A percentile compares a stretch with the other conserved stretches of the same genome.
Conservation (phyloP, 768 basidiomycete species). For the Lyophyllum atratum region DNA sequence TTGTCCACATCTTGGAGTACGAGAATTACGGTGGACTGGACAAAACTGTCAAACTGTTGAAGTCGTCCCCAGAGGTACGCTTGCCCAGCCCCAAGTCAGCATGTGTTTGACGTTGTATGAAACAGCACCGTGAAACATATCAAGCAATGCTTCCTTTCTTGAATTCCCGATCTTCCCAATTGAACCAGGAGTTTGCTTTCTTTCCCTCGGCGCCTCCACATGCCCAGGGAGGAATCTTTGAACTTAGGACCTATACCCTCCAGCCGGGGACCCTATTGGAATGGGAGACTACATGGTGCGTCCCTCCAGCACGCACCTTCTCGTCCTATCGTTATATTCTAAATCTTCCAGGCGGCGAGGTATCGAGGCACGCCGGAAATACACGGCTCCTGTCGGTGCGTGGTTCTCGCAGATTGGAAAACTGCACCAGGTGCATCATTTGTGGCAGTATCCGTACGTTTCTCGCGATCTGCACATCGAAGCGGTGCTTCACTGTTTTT, state of each 20-base stretch:
- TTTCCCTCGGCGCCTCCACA: slow-evolving; percentile 89
- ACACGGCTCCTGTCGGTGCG: slow-evolving; percentile 85
- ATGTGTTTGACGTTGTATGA: not conserved
- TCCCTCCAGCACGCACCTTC: slow-evolving; percentile 7
- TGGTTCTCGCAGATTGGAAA: slow-evolving; percentile 91
- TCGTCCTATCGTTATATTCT: not conserved
- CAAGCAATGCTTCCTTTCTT: slow-evolving; percentile 78
- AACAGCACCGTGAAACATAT: slow-evolving; percentile 68
- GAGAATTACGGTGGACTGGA: slow-evolving; percentile 93
- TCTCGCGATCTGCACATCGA: slow-evolving; percentile 7
- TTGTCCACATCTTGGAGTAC: slow-evolving; percentile 83
- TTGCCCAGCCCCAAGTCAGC: not conserved
- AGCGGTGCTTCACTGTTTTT: slow-evolving; percentile 9
- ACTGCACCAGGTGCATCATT: slow-evolving; percentile 88
- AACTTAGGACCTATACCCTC: slow-evolving; percentile 86
- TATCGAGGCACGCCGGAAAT: slow-evolving; percentile 89
- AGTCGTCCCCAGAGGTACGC: slow-evolving; percentile 62
- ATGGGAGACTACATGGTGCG: slow-evolving; percentile 93
- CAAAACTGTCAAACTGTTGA: slow-evolving; percentile 65
- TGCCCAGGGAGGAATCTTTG: slow-evolving; percentile 88
- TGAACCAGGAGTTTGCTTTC: slow-evolving; percentile 94
- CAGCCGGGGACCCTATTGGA: slow-evolving; percentile 89
- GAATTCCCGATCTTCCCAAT: slow-evolving; percentile 69
- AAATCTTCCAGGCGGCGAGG: slow-evolving; percentile 71
- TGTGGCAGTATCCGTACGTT: slow-evolving; percentile 95